These are phyloP conservation scores for Phanerochaete carnosa DNA, from an alignment of 768 basidiomycete species.

Conservation along the genomic window DNA sequence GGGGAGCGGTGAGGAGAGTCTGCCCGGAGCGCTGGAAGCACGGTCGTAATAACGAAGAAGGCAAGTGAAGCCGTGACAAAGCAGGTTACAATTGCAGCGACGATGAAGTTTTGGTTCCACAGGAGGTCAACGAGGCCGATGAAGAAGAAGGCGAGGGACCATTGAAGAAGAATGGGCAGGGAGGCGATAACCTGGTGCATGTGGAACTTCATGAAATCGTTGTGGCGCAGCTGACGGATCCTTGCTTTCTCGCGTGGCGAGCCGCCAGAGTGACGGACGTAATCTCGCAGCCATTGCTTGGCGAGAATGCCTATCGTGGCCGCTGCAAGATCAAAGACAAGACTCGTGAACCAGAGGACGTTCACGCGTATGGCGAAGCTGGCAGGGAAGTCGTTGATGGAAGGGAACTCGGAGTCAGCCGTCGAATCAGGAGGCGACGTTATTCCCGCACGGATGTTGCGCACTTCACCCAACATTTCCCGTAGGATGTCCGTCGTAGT, in stretches of 20 bases:
- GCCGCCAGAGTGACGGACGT: neutral
- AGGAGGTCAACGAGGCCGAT: slow-evolving; percentile 20
- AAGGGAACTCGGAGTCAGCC: neutral
- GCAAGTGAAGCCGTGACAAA: slow-evolving; percentile 8
- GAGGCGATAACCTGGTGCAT: slow-evolving; percentile 20
- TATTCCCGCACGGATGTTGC: neutral
- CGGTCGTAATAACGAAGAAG: slow-evolving; percentile 16
- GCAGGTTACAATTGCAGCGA: slow-evolving; percentile 9
- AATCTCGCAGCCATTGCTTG: slow-evolving; percentile 24
- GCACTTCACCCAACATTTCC: neutral
- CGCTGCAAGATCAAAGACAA: slow-evolving; percentile 19
- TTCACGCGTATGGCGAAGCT: slow-evolving; percentile 16
- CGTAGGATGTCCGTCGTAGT: neutral
- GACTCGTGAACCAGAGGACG: slow-evolving; percentile 21
- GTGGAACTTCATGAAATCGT: slow-evolving; percentile 20
- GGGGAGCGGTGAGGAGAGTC: slow-evolving; percentile 20
- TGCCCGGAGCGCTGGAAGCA: slow-evolving; percentile 12
- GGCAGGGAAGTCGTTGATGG: neutral
- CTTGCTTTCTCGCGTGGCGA: slow-evolving; percentile 15
- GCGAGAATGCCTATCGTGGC: slow-evolving; percentile 21
- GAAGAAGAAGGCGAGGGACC: slow-evolving; percentile 15
- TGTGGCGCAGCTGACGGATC: slow-evolving; percentile 17
- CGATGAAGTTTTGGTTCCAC: slow-evolving; percentile 9
- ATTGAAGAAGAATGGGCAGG: slow-evolving; percentile 22
- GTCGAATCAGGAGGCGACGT: neutral